phyloP scores from a whole-genome alignment of 1,284 basidiomycete genomes.

The Pseudozyma tsukubaensis region DNA sequence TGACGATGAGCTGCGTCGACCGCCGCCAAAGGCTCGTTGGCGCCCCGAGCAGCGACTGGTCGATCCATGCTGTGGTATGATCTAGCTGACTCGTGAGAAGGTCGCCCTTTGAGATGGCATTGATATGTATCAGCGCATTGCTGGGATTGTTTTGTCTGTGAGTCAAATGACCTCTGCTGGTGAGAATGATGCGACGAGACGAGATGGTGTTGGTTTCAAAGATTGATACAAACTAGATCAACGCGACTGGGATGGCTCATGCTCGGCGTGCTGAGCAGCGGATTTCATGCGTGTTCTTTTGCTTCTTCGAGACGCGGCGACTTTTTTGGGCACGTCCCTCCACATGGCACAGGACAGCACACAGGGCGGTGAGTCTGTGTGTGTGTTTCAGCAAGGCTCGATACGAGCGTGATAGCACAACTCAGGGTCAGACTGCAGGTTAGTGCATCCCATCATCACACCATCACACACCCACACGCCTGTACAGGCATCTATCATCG shows the following conservation, averaged over 20 bases:
- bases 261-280: not conserved
- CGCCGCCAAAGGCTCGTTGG: constrained; percentile 23
- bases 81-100: not conserved
- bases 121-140: constrained; percentile 2
- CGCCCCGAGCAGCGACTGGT: constrained; percentile 7
- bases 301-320: not conserved
- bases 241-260: not conserved
- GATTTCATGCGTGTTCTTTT: not conserved
- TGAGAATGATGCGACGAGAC: not conserved
- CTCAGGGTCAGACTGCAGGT: no score
- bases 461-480: not conserved
- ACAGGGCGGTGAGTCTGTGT: no score
- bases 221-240: not conserved
- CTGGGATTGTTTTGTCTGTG: not conserved
- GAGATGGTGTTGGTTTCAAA: not conserved
- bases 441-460: not conserved
- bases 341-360: constrained; percentile 5
- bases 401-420: no score
- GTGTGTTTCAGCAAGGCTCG: no score
- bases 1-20: constrained; percentile 33
- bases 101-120: not conserved
- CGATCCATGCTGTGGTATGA: constrained; percentile 16
- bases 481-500: no score
- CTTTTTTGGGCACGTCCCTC: constrained; percentile 19
- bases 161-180: no score